Conservation (phyloP, 1,284 basidiomycete species). For the Ustilago cynodontis region DNA sequence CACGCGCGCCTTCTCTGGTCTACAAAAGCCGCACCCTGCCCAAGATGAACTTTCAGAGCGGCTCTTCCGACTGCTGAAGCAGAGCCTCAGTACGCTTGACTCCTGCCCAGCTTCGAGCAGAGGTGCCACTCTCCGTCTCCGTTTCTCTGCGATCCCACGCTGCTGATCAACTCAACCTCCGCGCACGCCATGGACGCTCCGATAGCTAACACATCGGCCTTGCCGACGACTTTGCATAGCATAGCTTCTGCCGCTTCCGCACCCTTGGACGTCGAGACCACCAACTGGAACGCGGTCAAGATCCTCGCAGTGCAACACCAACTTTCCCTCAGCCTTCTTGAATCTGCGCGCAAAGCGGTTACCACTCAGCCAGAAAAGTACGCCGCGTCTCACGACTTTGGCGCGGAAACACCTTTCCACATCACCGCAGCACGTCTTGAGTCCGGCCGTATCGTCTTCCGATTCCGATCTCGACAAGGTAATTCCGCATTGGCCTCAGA, state of each 20-base stretch:
- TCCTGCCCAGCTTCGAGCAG: neutral
- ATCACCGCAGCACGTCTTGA: slow-evolving; percentile 54
- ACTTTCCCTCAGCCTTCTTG: slow-evolving; percentile 37
- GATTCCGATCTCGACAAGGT: slow-evolving; percentile 43
- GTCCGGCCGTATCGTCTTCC: slow-evolving; percentile 53
- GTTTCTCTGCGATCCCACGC: neutral
- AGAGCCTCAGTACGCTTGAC: neutral
- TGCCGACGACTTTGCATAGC: slow-evolving; percentile 1
- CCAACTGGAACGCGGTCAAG: slow-evolving; percentile 64
- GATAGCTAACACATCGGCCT: slow-evolving; percentile 2
- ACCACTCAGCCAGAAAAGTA: slow-evolving; percentile 8
- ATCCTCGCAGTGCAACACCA: slow-evolving; percentile 57
- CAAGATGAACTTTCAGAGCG: slow-evolving; percentile 10
- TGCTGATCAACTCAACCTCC: neutral
- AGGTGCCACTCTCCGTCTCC: neutral
- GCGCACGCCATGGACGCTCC: slow-evolving; percentile 5
- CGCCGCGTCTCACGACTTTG: slow-evolving; percentile 42
- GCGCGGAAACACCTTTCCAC: slow-evolving; percentile 50
- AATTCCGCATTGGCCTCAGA: neutral
- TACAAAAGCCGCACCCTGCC: neutral
- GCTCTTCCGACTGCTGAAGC: slow-evolving; percentile 5
- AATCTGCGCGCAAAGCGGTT: slow-evolving; percentile 28
- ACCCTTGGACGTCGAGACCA: slow-evolving; percentile 59
- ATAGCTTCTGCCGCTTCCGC: neutral
- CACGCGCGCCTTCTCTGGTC: neutral